A percentile compares a stretch with the other conserved stretches of the same genome.
phyloP scores from a whole-genome alignment of 2,329 filamentous ascomycete genomes.

The Madurella fahalii region DNA sequence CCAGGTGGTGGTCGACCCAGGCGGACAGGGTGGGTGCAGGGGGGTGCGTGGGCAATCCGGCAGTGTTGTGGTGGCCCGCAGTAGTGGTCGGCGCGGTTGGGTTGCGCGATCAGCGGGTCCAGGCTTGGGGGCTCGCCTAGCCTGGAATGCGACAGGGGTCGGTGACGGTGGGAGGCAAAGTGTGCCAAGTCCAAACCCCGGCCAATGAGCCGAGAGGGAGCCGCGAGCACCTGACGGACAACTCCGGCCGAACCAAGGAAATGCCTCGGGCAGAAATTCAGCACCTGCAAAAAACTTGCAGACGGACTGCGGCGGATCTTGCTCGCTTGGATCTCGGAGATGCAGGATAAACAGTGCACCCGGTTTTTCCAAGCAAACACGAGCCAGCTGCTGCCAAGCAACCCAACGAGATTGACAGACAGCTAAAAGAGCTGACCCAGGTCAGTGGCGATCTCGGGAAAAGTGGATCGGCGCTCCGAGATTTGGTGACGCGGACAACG shows the following conservation, averaged over 20 bases:
- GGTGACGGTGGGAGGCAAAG: constrained; percentile 4
- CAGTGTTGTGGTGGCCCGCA: constrained; percentile 22
- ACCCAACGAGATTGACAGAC: constrained; percentile 1
- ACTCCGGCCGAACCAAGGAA: constrained; percentile 18
- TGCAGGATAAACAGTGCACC: not conserved
- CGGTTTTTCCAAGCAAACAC: constrained; percentile 4
- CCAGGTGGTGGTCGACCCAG: constrained; percentile 25
- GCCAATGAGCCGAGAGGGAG: constrained; percentile 22
- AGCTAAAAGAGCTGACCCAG: not conserved
- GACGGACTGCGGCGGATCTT: not conserved
- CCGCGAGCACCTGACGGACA: constrained; percentile 17
- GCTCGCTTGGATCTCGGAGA: not conserved
- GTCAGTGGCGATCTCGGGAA: constrained; percentile 23
- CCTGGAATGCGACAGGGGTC: constrained; percentile 19
- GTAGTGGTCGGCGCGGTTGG: constrained; percentile 22
- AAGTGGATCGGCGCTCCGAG: constrained; percentile 13
- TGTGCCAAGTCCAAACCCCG: constrained; percentile 12
- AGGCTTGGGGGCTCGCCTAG: constrained; percentile 18
- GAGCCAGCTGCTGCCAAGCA: constrained; percentile 1
- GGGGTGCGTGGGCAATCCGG: constrained; percentile 6
- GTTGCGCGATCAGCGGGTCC: constrained; percentile 24
- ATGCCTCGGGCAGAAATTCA: constrained; percentile 13
- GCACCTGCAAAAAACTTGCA: constrained; percentile 1
- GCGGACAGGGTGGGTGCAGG: constrained; percentile 21
- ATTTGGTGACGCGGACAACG: constrained; percentile 12